Evolutionary conservation across 768 basidiomycete species (phyloP).

Genomic region (Russula sp.): DNA sequence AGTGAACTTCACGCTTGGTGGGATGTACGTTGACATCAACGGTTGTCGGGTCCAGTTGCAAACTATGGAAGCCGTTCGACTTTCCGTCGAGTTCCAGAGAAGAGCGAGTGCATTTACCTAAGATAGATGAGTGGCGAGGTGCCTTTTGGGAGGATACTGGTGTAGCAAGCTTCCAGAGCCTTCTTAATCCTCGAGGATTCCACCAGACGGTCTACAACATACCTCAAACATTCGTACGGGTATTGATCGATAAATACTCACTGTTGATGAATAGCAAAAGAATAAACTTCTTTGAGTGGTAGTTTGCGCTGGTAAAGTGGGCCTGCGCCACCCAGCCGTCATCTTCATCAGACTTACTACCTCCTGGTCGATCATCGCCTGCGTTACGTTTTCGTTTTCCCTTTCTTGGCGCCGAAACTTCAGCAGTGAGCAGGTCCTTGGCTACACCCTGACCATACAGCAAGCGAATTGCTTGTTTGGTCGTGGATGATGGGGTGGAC

Average conservation of each 20-base stretch:
- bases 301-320: slow-evolving; percentile 83
- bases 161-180: slow-evolving; percentile 84
- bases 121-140: slow-evolving; percentile 89
- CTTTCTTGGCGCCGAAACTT: slow-evolving; percentile 32
- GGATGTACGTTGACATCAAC: slow-evolving; percentile 99
- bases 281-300: slow-evolving; percentile 80
- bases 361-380: slow-evolving; percentile 36
- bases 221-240: neutral
- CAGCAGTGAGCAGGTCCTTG: slow-evolving; percentile 61
- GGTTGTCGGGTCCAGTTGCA: slow-evolving; percentile 79
- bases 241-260: slow-evolving; percentile 40
- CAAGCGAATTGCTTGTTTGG: slow-evolving; percentile 66
- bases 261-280: slow-evolving; percentile 95
- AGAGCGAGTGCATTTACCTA: slow-evolving; percentile 50
- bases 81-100: neutral
- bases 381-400: slow-evolving; percentile 31
- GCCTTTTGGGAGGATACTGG: slow-evolving; percentile 83
- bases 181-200: slow-evolving; percentile 85
- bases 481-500: slow-evolving; percentile 72
- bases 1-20: slow-evolving; percentile 95
- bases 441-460: slow-evolving; percentile 80
- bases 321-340: slow-evolving; percentile 66
- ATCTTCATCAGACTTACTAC: slow-evolving; percentile 36
- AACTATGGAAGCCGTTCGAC: slow-evolving; percentile 41
- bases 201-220: slow-evolving; percentile 74